A percentile compares a stretch with the other conserved stretches of the same genome.
These are phyloP conservation scores for Sporothrix brunneoviolacea DNA, from an alignment of 2,329 filamentous ascomycete genomes.

Conservation along the genomic window DNA sequence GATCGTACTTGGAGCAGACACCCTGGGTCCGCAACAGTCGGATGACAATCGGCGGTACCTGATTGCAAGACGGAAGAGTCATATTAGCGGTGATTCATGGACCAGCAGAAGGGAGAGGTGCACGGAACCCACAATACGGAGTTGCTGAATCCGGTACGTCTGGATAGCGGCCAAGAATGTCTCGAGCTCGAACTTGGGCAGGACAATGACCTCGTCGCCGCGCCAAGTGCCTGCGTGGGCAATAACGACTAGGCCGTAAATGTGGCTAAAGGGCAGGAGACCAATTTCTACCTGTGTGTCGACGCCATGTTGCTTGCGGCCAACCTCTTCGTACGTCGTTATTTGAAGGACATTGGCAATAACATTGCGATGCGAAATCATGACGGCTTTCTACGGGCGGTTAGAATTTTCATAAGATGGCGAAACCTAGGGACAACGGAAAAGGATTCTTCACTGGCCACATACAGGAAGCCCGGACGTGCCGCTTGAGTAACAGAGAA, in stretches of 20 bases:
- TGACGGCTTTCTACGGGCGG: constrained; percentile 60
- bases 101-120: not conserved
- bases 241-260: constrained; percentile 67
- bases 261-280: constrained; percentile 69
- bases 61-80: not conserved
- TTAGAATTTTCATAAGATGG: no score
- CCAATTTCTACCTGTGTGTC: constrained; percentile 44
- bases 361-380: constrained; percentile 69
- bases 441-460: not conserved
- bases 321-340: constrained; percentile 32
- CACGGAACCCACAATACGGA: constrained; percentile 52
- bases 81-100: not conserved
- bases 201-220: constrained; percentile 63
- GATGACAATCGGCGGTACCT: constrained; percentile 79
- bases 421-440: not conserved
- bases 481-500: constrained; percentile 65
- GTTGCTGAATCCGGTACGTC: constrained; percentile 55
- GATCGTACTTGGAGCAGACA: constrained; percentile 58
- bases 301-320: constrained; percentile 24
- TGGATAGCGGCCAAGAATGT: constrained; percentile 57
- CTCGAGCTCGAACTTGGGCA: constrained; percentile 67
- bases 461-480: constrained; percentile 60
- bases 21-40: constrained; percentile 61
- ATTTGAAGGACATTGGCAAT: constrained; percentile 67
- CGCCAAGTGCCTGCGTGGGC: constrained; percentile 58